These are phyloP conservation scores for Saturnispora sekii DNA, from an alignment of 805 yeast species.

Conservation along the genomic window DNA sequence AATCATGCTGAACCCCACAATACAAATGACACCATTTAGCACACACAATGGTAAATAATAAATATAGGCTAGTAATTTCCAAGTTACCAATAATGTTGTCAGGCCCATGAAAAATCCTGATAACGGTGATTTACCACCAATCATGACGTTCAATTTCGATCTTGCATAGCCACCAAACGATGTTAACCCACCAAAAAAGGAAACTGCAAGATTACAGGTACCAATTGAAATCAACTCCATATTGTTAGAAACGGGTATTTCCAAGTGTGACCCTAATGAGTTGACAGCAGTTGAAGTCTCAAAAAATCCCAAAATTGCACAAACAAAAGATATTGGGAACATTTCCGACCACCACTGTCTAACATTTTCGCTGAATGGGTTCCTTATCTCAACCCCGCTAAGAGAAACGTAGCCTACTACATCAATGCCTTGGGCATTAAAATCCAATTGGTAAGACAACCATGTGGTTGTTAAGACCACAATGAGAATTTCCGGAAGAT, in stretches of 20 bases:
- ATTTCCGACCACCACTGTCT: constrained; percentile 42
- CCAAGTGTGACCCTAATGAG: constrained; percentile 66
- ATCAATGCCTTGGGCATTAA: constrained; percentile 46
- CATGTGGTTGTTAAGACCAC: constrained; percentile 58
- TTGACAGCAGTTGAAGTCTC: constrained; percentile 92
- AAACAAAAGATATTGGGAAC: constrained; percentile 61
- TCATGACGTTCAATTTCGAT: constrained; percentile 75
- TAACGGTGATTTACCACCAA: constrained; percentile 80
- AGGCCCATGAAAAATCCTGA: constrained; percentile 81
- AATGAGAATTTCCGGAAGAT: constrained; percentile 76
- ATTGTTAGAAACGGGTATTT: constrained; percentile 69
- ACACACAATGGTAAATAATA: constrained; percentile 72
- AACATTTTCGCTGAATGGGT: constrained; percentile 46
- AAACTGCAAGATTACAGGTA: constrained; percentile 52
- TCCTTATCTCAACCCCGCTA: constrained; percentile 37
- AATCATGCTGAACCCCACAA: constrained; percentile 65
- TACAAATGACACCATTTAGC: constrained; percentile 68
- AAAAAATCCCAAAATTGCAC: constrained; percentile 83
- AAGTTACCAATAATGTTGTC: constrained; percentile 56
- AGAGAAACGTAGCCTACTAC: constrained; percentile 61
- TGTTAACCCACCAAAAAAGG: constrained; percentile 63
- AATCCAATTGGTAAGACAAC: constrained; percentile 37
- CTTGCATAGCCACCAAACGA: constrained; percentile 96
- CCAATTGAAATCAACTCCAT: constrained; percentile 91
- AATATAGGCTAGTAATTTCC: constrained; percentile 49